Base-by-base conservation (phyloP, 371 early-diverging fungal species). In the Capillidium rhysosporum region DNA sequence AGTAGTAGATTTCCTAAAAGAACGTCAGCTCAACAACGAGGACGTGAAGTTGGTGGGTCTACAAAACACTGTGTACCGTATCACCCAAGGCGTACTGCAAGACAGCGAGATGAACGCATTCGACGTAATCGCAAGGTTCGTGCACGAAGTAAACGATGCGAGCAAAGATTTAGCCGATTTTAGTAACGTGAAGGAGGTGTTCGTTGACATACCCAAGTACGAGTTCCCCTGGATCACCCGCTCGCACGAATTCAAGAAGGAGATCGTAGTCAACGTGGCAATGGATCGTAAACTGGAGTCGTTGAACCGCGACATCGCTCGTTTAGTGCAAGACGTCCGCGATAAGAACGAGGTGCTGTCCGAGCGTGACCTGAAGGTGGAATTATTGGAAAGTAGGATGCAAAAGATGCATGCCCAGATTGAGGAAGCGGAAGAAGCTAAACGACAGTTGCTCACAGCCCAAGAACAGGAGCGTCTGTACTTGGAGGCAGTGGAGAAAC, bases 211-310 rank as follows among this genome's bases (percentile, higher is more conserved):
- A 44, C 29, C 45, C 1, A 40, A 63, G 1, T 63, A 64, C 1
- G 73, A 69, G n/a, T 65, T 79, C 46, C 89, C 90, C 10, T 90
- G 93, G 93, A 60, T 75, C 29, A 67, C 67, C 56, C 75, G 92
- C 12, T 84, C 90, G n/a, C 72, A 76, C 41, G 74, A 76, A 40
- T 72, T 89, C 63, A 86, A 88, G 64, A 73, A 72, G 0, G 80
- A 80, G 41, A 78, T 81, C 25, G 69, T 79, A 26, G 69, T 84
- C 20, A 87, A 84, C 58, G 69, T 73, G n/a, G 87, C 85, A 30
- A 70, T 83, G 52, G 78, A 86, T 57, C 76, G 72, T 16, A 79
- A 83, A 60, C 65, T 84, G 20, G 82, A 80, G 49, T 71, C 78
- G 25, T 73, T 79, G 28, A 76, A 74, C 46, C 84, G 82, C 2